Percentiles rank a stretch among this genome's conserved stretches.
These are phyloP conservation scores for Globisporangium heterothallicum DNA, from an alignment of 352 stramenopile genomes.

Conservation along the genomic window DNA sequence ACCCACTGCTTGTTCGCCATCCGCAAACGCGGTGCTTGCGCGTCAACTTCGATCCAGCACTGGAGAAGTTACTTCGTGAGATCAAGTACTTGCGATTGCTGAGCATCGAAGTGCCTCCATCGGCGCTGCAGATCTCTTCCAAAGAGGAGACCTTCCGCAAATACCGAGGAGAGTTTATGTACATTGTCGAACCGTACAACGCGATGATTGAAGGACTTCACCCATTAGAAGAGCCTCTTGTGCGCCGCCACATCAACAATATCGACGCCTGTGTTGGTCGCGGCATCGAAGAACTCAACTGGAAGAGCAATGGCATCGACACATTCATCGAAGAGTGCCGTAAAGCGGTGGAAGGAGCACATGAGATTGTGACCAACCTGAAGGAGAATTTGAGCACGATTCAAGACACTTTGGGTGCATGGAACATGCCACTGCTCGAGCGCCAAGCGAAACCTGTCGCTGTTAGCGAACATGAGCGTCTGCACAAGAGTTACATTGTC, in stretches of 20 bases:
- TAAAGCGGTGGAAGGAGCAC: slow-evolving; percentile 81
- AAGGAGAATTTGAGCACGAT: slow-evolving; percentile 96
- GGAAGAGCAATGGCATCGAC: slow-evolving; percentile 91
- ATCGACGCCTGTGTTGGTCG: slow-evolving; percentile 93
- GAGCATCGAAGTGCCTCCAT: slow-evolving; percentile 92
- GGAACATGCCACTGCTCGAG: slow-evolving; percentile 93
- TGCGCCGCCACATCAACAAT: slow-evolving; percentile 93
- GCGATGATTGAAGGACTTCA: slow-evolving; percentile 94
- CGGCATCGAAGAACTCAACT: slow-evolving; percentile 94
- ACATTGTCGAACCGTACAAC: slow-evolving; percentile 98
- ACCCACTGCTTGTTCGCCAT: slow-evolving; percentile 90
- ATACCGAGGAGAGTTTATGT: slow-evolving; percentile 95
- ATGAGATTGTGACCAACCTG: slow-evolving; percentile 93
- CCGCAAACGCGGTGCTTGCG: slow-evolving; percentile 87
- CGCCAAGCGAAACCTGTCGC: slow-evolving; percentile 94
- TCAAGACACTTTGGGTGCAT: slow-evolving; percentile 90
- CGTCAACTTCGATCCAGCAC: slow-evolving; percentile 97
- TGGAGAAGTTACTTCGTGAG: slow-evolving; percentile 95
- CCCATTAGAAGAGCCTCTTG: slow-evolving; percentile 94
- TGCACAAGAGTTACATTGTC: slow-evolving; percentile 92
- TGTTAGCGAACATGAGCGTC: slow-evolving; percentile 94
- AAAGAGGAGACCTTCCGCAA: slow-evolving; percentile 95
- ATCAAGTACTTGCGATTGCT: slow-evolving; percentile 97
- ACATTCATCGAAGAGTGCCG: slow-evolving; percentile 93
- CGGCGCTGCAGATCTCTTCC: slow-evolving; percentile 93